A percentile compares a stretch with the other conserved stretches of the same genome.
Conservation (phyloP, 202 grass and related monocot genomes). For the Eragrostis tef region DNA sequence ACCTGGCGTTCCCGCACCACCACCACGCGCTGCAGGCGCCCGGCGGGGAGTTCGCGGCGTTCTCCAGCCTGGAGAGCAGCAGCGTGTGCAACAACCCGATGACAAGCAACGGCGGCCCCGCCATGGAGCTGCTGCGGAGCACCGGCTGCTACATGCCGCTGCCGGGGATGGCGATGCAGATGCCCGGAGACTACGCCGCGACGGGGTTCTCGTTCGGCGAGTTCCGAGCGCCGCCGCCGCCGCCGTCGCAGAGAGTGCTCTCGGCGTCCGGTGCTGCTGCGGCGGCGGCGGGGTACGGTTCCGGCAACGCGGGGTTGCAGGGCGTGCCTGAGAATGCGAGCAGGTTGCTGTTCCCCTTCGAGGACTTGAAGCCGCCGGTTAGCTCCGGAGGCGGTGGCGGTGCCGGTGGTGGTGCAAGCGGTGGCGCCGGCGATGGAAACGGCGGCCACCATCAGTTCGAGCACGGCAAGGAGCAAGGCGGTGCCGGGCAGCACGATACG, state of each 20-base stretch:
- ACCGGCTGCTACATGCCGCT: conserved; percentile 65
- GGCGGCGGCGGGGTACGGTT: conserved; percentile 47
- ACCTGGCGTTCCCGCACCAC: conserved; percentile 79
- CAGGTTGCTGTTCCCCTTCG: conserved; percentile 77
- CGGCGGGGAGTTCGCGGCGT: conserved; percentile 62
- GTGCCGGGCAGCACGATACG: conserved; percentile 41
- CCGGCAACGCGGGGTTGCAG: conserved; percentile 43
- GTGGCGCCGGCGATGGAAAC: conserved; percentile 46
- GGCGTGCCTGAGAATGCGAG: conserved; percentile 59
- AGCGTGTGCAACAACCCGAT: conserved; percentile 49
- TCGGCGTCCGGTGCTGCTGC: conserved; percentile 30
- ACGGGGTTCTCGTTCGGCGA: conserved; percentile 66
- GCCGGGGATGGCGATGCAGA: conserved; percentile 61
- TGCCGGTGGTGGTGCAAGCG: conserved; percentile 34
- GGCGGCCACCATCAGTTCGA: conserved; percentile 47
- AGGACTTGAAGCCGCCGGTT: conserved; percentile 74
- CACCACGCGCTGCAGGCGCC: conserved; percentile 24
- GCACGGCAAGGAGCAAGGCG: conserved; percentile 55
- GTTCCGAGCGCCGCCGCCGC: conserved; percentile 58
- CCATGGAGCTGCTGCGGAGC: conserved; percentile 93
- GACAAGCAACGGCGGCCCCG: conserved; percentile 53
- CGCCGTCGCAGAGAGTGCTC: conserved; percentile 55
- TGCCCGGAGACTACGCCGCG: conserved; percentile 61
- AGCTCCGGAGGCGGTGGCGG: conserved; percentile 30
- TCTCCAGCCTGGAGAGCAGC: conserved; percentile 78